phyloP scores from a whole-genome alignment of 805 yeast species.

The Grigorovia transvaalensis region DNA sequence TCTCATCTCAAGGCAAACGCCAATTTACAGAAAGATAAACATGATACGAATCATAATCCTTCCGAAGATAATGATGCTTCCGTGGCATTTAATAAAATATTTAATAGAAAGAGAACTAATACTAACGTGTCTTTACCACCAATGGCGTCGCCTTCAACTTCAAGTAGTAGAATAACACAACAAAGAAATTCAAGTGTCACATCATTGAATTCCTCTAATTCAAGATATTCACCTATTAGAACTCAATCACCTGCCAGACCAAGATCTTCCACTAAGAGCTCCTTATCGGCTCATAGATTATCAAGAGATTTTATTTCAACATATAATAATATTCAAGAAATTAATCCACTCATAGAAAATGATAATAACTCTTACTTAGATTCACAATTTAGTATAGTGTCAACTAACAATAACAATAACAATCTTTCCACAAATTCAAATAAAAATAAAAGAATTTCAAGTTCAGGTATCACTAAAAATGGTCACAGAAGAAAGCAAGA shows the following conservation, averaged over 20 bases:
- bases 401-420: background rate
- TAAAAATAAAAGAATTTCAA: background rate
- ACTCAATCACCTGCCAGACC: conserved; percentile 25
- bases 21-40: background rate
- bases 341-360: background rate
- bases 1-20: background rate
- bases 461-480: conserved; percentile 4
- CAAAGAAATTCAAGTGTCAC: conserved; percentile 17
- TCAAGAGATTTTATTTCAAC: conserved; percentile 21
- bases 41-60: background rate
- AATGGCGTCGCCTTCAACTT: conserved; percentile 1
- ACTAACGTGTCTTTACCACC: conserved; percentile 20
- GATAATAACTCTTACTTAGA: conserved; percentile 18
- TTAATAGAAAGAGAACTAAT: conserved; percentile 24
- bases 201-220: conserved; percentile 18
- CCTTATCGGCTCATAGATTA: conserved; percentile 15
- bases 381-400: conserved; percentile 7
- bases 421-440: background rate
- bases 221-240: conserved; percentile 23
- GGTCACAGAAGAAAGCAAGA: conserved; percentile 25
- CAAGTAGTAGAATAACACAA: background rate
- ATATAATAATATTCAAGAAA: conserved; percentile 12
- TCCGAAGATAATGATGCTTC: conserved; percentile 29
- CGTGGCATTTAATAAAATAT: conserved; percentile 27
- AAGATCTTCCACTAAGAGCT: conserved; percentile 20